Percentiles rank a stretch among this genome's conserved stretches.
Conservation (phyloP, 768 basidiomycete genomes). For the Tylopilus sp. region DNA sequence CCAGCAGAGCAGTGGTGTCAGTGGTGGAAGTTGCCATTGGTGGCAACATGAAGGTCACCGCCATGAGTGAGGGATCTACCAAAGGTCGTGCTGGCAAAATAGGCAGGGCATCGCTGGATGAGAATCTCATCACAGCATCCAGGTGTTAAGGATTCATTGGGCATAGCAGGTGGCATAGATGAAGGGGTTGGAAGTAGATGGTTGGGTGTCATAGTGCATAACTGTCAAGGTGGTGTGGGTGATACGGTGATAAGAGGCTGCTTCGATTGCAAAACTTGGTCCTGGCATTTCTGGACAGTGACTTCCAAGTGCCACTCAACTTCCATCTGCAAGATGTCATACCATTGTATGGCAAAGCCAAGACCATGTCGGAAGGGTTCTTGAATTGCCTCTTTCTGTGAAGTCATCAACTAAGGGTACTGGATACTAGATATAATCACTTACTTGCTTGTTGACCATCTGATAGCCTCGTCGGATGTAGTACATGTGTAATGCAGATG, state of each 20-base stretch:
- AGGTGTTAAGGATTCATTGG: not conserved
- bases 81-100: not conserved
- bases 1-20: too few species aligned
- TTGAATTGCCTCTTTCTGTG: not conserved
- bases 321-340: conserved; percentile 14
- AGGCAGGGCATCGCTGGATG: not conserved
- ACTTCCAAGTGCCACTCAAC: conserved; percentile 9
- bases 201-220: too few species aligned
- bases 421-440: too few species aligned
- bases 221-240: too few species aligned
- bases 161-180: not conserved
- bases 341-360: conserved; percentile 29
- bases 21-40: too few species aligned
- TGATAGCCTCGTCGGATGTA: not conserved
- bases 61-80: not conserved
- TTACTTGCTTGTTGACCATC: not conserved
- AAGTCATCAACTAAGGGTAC: too few species aligned
- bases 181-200: too few species aligned
- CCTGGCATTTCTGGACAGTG: not conserved
- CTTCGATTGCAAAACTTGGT: too few species aligned
- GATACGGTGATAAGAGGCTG: too few species aligned
- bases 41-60: too few species aligned
- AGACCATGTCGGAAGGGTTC: conserved; percentile 30
- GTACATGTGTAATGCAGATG: not conserved
- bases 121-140: not conserved